Evolutionary conservation across 345 rosid genomes (phyloP).

Genomic region (Acer negundo): DNA sequence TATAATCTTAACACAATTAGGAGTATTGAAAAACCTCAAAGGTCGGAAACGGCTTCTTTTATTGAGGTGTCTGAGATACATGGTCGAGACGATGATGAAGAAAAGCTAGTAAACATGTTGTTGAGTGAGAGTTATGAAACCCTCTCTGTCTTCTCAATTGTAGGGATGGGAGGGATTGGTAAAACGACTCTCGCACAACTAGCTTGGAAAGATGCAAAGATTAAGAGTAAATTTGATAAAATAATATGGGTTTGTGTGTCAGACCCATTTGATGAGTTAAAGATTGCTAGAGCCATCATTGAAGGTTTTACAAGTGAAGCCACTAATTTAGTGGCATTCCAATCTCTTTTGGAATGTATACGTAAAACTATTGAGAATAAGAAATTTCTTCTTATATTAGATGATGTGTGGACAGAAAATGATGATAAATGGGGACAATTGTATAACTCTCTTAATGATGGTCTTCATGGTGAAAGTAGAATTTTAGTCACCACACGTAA

Average conservation of each 20-base stretch:
- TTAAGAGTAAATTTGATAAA: background rate
- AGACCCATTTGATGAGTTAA: no score
- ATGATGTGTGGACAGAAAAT: no score
- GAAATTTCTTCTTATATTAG: no score
- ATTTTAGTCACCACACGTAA: no score
- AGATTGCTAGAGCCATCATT: no score
- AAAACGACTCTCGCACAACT: background rate
- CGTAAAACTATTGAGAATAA: no score
- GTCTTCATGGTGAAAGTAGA: no score
- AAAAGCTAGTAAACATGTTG: background rate
- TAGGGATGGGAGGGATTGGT: background rate
- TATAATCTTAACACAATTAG: background rate
- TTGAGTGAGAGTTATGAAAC: background rate
- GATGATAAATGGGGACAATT: no score
- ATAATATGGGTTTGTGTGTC: constrained; percentile 8
- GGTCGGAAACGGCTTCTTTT: background rate
- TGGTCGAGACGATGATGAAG: background rate
- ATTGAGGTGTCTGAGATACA: background rate
- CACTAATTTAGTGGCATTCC: no score
- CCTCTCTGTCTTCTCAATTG: background rate
- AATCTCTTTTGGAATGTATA: no score
- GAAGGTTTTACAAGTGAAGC: no score
- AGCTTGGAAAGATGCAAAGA: background rate
- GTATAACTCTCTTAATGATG: no score
- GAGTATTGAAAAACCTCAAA: background rate